Conservation (phyloP, 352 stramenopile species). For the Globisporangium abappressorium region DNA sequence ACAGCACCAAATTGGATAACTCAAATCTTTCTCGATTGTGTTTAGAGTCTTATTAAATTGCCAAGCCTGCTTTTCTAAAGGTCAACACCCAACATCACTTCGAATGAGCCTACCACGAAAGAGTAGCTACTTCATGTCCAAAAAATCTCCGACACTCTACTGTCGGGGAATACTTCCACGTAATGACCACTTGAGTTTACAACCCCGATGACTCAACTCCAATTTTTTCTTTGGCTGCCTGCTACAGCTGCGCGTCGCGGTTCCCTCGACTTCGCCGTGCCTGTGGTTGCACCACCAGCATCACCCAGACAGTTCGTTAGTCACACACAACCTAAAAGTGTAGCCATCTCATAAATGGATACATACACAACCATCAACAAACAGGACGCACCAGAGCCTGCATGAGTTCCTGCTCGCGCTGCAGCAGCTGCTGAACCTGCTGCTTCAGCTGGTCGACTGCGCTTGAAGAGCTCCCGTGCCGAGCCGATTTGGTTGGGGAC, state of each 20-base stretch:
- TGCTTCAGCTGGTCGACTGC: constrained; percentile 39
- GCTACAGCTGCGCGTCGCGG: constrained; percentile 25
- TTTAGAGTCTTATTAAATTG: too few species aligned
- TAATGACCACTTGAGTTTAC: background rate
- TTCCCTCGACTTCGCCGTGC: constrained; percentile 49
- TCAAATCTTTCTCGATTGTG: too few species aligned
- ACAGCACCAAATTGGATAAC: too few species aligned
- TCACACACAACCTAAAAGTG: background rate
- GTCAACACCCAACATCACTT: too few species aligned
- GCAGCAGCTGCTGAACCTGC: constrained; percentile 66
- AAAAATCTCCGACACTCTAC: too few species aligned
- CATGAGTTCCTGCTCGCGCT: constrained; percentile 83
- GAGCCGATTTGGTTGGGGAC: constrained; percentile 13
- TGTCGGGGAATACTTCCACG: background rate
- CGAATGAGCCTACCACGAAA: too few species aligned
- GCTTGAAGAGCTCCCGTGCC: background rate
- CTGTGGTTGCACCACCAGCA: constrained; percentile 15
- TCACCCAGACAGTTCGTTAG: background rate
- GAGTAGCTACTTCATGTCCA: too few species aligned
- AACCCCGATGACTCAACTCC: background rate
- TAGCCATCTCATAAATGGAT: background rate
- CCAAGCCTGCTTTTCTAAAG: too few species aligned
- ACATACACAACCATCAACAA: background rate
- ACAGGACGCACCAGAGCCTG: constrained; percentile 55
- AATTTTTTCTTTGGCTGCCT: background rate